Conservation (phyloP, 1,139 yeast genomes). For the Magnusiomyces suaveolens region DNA sequence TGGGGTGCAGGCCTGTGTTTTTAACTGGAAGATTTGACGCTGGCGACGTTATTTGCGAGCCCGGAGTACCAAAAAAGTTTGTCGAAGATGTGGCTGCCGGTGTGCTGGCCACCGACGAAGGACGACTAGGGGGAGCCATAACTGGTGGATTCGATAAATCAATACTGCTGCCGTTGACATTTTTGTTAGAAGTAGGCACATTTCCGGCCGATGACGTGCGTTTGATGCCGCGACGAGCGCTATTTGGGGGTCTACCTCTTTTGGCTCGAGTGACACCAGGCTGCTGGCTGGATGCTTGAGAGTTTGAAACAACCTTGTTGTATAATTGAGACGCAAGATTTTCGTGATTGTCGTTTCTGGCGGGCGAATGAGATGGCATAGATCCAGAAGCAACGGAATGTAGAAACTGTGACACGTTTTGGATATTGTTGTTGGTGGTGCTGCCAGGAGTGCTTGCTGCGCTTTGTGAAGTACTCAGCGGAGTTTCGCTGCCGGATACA, state of each 20-base stretch:
- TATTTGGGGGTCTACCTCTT: conserved; percentile 4
- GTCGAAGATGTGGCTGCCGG: neutral
- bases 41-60: neutral
- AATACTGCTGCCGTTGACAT: neutral
- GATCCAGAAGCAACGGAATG: neutral
- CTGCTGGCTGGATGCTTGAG: neutral
- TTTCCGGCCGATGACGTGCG: neutral
- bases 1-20: neutral
- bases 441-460: neutral
- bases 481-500: neutral
- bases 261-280: neutral
- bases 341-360: neutral
- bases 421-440: neutral
- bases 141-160: neutral
- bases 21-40: neutral
- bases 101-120: neutral
- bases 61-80: neutral
- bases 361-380: neutral
- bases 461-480: neutral
- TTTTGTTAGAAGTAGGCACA: neutral
- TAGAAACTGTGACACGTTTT: neutral
- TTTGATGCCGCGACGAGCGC: conserved; percentile 2
- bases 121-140: neutral
- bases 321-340: neutral
- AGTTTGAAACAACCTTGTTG: neutral